Evolutionary conservation across 1,139 yeast genomes (phyloP), one percentile per base, ranked within the genome.

Genomic region (Suzukiozyma palmioleophila): DNA sequence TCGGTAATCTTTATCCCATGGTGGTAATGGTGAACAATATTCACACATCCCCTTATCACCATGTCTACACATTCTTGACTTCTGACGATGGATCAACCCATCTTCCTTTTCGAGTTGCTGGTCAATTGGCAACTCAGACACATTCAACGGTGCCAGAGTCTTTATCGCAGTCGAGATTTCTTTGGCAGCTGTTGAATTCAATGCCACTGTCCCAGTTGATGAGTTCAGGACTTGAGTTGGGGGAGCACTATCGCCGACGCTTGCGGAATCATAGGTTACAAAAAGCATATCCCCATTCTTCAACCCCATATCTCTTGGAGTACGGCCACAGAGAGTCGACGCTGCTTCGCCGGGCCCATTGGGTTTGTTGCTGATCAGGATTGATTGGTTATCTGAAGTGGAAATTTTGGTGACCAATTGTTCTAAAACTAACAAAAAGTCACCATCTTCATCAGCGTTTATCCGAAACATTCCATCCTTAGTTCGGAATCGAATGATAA

Each of bases 41-140:
- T 92, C 98, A 62, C 98, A 92, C 98, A 92, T 92, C 3, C 97
- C 98, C 51, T 84, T 84, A 29, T 82, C 90, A 3, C 94, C 88
- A 57, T 94, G 98, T 42, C 83, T 78, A 59, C 98, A 92, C 53
- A 89, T 69, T 4, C 62, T 57, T 6, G 88, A 78, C 45, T 69
- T 74, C 26, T 69, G 62, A 29, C 98, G 74, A 30, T 72, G 63
- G 43, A 94, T 88, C 43, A 84, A 66, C 1, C 98, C 99, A 35
- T 78, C 77, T 39, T 76, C 72, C 35, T 68, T 70, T 39, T 84
- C 94, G 32, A 90, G 67, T n/a, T 58, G 58, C 41, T 75, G 76
- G 58, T 94, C 98, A 0, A 90, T 72, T 0, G 77, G 67, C 31
- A 81, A 60, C 53, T 81, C 81, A 8, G 55, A 46, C 6, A 62